Conservation (phyloP, 805 yeast genomes). For the Yarrowia phangngaensis region DNA sequence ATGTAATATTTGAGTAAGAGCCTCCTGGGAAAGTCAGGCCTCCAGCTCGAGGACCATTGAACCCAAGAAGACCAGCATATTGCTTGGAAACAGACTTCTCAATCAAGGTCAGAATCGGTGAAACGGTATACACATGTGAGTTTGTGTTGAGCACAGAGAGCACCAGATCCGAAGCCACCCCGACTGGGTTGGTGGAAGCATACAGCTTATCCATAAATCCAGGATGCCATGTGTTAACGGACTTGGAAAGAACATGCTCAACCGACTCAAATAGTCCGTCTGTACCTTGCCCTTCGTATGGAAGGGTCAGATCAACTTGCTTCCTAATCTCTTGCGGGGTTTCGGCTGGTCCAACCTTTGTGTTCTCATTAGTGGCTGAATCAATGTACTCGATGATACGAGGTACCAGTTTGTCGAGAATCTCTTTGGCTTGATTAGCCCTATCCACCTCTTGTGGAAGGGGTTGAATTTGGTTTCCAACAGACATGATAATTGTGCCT, state of each 20-base stretch:
- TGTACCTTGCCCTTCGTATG: constrained; percentile 42
- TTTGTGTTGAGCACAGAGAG: constrained; percentile 72
- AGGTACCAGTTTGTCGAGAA: constrained; percentile 18
- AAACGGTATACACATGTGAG: constrained; percentile 77
- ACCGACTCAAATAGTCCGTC: constrained; percentile 49
- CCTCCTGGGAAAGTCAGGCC: constrained; percentile 87
- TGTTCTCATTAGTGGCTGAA: constrained; percentile 1
- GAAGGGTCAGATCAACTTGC: constrained; percentile 41
- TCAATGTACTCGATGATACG: constrained; percentile 19
- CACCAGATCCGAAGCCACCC: constrained; percentile 67
- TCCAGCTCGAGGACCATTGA: constrained; percentile 54
- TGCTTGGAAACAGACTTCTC: constrained; percentile 64
- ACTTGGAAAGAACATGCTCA: constrained; percentile 56
- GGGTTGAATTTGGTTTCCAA: constrained; percentile 13
- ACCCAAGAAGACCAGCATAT: constrained; percentile 67
- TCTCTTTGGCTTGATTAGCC: constrained; percentile 16
- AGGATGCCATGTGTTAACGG: constrained; percentile 82
- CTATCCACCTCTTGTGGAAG: constrained; percentile 12
- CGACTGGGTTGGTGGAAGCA: constrained; percentile 83
- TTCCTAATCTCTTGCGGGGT: constrained; percentile 47
- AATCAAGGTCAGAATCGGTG: constrained; percentile 72
- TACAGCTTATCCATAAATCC: constrained; percentile 81
- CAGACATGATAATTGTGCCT: too few species aligned
- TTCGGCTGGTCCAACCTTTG: constrained; percentile 16
- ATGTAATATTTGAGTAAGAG: constrained; percentile 78